Percentiles rank a stretch among this genome's conserved stretches.
Evolutionary conservation across 768 basidiomycete genomes (phyloP).

Genomic region (Boletus speciosus): DNA sequence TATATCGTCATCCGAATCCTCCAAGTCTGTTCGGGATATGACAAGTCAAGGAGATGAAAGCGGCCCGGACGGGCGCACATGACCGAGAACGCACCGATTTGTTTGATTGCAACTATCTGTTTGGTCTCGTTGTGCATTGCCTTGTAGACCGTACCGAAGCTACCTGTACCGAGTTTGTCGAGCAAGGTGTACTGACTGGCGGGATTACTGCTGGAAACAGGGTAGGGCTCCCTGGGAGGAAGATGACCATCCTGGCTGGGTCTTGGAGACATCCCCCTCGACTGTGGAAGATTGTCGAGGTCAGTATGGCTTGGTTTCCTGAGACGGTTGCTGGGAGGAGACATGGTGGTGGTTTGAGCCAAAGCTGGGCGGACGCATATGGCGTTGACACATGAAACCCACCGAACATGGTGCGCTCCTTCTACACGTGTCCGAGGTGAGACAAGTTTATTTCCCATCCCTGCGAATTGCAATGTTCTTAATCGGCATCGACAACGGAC

Average conservation of each 20-base stretch:
- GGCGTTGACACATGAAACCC: conserved; percentile 17
- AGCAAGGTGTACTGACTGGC: conserved; percentile 88
- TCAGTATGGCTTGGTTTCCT: conserved; percentile 39
- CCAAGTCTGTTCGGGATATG: conserved; percentile 63
- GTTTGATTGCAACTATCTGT: conserved; percentile 96
- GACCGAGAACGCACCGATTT: conserved; percentile 70
- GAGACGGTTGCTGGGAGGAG: conserved; percentile 36
- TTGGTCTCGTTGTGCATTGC: conserved; percentile 92
- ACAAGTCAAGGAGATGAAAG: neutral
- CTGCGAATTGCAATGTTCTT: neutral
- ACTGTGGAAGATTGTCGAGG: conserved; percentile 28
- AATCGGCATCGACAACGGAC: neutral
- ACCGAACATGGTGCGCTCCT: conserved; percentile 14
- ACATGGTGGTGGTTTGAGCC: conserved; percentile 42
- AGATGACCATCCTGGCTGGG: conserved; percentile 31
- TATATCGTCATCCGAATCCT: conserved; percentile 98
- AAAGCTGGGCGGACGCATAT: conserved; percentile 11
- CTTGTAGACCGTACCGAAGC: conserved; percentile 97
- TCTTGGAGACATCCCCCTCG: conserved; percentile 37
- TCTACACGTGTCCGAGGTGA: conserved; percentile 27
- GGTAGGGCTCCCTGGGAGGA: conserved; percentile 53
- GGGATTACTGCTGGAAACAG: conserved; percentile 74
- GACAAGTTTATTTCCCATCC: conserved; percentile 6
- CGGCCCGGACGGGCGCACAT: conserved; percentile 6
- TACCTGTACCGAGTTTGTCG: conserved; percentile 96